phyloP scores from a whole-genome alignment of 1,139 yeast species.

The Barnettozyma hawaiiensis region DNA sequence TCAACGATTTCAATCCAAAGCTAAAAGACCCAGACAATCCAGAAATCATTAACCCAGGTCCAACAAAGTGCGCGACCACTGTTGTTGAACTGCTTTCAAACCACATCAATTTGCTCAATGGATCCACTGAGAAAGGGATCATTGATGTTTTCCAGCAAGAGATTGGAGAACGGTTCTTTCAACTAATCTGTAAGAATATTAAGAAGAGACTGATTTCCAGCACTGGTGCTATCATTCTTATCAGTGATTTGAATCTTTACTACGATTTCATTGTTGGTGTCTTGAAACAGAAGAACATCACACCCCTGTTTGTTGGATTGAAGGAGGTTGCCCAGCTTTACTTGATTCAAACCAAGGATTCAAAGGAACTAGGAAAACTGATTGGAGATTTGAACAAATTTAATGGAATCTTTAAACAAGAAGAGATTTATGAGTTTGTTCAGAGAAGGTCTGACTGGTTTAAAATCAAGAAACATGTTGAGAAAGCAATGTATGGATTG shows the following conservation, averaged over 20 bases:
- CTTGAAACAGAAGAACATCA: constrained; percentile 60
- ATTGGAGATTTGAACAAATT: constrained; percentile 81
- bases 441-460: constrained; percentile 87
- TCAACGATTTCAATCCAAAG: constrained; percentile 48
- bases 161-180: constrained; percentile 82
- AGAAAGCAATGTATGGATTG: constrained; percentile 91
- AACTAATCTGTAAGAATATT: constrained; percentile 66
- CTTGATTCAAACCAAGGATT: constrained; percentile 65
- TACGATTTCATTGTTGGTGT: constrained; percentile 61
- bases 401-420: constrained; percentile 86
- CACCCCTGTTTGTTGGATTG: constrained; percentile 74
- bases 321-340: constrained; percentile 82
- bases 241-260: constrained; percentile 68
- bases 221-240: constrained; percentile 75
- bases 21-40: constrained; percentile 26
- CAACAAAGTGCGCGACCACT: constrained; percentile 65
- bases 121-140: constrained; percentile 81
- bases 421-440: constrained; percentile 88
- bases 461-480: constrained; percentile 69
- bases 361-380: constrained; percentile 79
- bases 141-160: constrained; percentile 93
- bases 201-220: constrained; percentile 66
- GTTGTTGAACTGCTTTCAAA: constrained; percentile 58
- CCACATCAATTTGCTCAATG: constrained; percentile 72
- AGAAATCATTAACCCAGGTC: constrained; percentile 37